Percentiles rank a stretch among this genome's conserved stretches.
phyloP scores from a whole-genome alignment of 1,139 yeast genomes.

The Yamadazyma oceani region DNA sequence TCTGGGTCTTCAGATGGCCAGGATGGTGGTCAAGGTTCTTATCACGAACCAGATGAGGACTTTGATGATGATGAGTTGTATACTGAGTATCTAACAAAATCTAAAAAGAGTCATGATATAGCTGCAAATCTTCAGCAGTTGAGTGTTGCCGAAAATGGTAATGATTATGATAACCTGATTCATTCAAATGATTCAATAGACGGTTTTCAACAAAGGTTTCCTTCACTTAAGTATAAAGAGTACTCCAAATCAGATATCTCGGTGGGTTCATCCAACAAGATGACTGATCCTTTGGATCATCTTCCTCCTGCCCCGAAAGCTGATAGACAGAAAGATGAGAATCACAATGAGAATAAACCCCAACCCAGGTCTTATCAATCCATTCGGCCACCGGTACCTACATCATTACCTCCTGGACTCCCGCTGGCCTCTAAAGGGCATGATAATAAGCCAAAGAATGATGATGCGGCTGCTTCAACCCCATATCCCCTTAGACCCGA shows the following conservation, averaged over 20 bases:
- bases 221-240: constrained; percentile 10
- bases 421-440: constrained; percentile 7
- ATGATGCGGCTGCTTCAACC: constrained; percentile 1
- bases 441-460: background rate
- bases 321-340: background rate
- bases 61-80: background rate
- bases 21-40: constrained; percentile 1
- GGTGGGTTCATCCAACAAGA: background rate
- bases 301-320: constrained; percentile 2
- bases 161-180: background rate
- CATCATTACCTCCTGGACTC: constrained; percentile 20
- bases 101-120: constrained; percentile 6
- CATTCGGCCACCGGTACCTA: constrained; percentile 20
- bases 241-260: background rate
- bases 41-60: background rate
- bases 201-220: constrained; percentile 14
- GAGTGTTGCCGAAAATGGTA: constrained; percentile 5
- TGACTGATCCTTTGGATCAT: background rate
- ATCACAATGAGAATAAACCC: constrained; percentile 7
- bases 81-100: constrained; percentile 5
- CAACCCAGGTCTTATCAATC: background rate
- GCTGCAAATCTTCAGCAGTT: constrained; percentile 4
- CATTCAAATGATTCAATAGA: constrained; percentile 3
- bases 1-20: no score
- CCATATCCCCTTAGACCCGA: constrained; percentile 17